Conservation (phyloP, 768 basidiomycete species). For the Crucibulum laeve region DNA sequence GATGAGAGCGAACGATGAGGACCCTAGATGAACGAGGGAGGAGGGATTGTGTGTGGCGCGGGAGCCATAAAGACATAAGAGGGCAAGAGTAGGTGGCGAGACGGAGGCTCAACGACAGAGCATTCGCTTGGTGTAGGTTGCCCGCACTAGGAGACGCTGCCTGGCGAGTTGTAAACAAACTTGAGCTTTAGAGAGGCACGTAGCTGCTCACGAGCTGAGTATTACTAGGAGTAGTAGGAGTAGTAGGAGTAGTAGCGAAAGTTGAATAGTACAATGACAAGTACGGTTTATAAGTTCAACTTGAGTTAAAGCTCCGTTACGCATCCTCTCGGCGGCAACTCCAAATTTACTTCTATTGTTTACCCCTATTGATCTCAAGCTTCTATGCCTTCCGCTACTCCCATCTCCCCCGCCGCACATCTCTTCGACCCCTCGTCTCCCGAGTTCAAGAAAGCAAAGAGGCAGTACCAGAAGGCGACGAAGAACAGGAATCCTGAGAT, state of each 20-base stretch:
- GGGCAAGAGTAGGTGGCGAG: constrained; percentile 3
- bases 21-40: constrained; percentile 34
- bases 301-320: too few relatives aligned
- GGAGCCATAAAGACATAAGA: constrained; percentile 76
- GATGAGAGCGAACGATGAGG: constrained; percentile 19
- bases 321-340: too few relatives aligned
- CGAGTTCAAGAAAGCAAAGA: constrained; percentile 56
- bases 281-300: too few relatives aligned
- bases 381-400: constrained; percentile 22
- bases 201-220: too few relatives aligned
- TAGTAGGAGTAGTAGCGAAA: too few relatives aligned
- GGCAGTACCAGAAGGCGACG: constrained; percentile 57
- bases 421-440: constrained; percentile 34
- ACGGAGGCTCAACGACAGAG: too few relatives aligned
- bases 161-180: too few relatives aligned
- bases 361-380: constrained; percentile 20
- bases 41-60: constrained; percentile 44
- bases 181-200: too few relatives aligned
- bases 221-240: too few relatives aligned
- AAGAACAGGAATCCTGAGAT: constrained; percentile 41
- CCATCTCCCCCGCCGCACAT: constrained; percentile 28
- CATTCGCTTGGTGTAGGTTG: too few relatives aligned
- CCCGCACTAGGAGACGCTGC: too few relatives aligned
- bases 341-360: constrained; percentile 20
- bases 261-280: too few relatives aligned